Evolutionary conservation across 164 flowering plant genomes (phyloP).

Genomic region (Vitis rotundifolia): DNA sequence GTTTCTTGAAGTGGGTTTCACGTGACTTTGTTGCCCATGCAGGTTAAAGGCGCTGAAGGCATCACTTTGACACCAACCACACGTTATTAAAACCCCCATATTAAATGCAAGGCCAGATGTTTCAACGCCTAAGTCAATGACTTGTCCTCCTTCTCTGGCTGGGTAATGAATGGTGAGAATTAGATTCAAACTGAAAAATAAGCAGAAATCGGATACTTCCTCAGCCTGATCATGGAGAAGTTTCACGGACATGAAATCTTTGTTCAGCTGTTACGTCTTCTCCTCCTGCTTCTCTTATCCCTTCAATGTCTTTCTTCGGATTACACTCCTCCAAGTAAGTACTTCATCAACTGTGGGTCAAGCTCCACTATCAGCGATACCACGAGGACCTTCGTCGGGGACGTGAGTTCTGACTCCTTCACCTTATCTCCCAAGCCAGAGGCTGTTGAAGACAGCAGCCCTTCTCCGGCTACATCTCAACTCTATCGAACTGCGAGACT

Average conservation of each 20-base stretch:
- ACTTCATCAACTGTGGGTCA: constrained; percentile 22
- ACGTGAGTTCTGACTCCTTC: neutral
- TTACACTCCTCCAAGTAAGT: neutral
- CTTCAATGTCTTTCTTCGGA: neutral
- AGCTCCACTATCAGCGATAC: neutral
- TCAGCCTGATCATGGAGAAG: constrained; percentile 2
- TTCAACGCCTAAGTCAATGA: no score
- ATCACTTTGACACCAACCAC: no score
- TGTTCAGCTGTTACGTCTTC: no score
- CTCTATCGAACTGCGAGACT: constrained; percentile 12
- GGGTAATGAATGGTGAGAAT: no score
- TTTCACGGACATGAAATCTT: neutral
- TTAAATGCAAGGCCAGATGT: no score
- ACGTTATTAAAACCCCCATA: no score
- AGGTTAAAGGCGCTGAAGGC: no score
- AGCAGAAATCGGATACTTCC: no score
- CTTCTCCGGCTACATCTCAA: neutral
- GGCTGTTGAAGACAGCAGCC: neutral
- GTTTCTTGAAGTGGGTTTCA: no score
- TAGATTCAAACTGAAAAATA: no score
- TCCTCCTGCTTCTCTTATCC: constrained; percentile 2
- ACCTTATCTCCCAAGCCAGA: neutral
- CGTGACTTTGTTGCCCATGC: no score
- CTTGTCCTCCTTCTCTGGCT: no score
- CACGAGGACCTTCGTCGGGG: constrained; percentile 9